Conservation (phyloP, 73 alveolate species). For the Stentor roeselii region DNA sequence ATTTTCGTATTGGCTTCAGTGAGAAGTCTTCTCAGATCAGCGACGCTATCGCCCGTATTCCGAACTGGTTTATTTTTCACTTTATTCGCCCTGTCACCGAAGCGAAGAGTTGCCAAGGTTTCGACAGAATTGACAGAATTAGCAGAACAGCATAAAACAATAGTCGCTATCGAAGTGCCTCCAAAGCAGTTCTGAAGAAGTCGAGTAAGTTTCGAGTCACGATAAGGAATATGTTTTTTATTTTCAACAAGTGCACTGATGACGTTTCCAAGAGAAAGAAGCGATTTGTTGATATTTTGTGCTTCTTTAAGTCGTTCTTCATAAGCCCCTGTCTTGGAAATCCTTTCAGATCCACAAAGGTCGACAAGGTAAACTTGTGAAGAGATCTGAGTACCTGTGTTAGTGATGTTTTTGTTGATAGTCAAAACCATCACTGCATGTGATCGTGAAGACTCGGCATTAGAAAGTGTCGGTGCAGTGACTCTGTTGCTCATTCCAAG, state of each 20-base stretch:
- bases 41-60: constrained; percentile 32
- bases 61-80: constrained; percentile 57
- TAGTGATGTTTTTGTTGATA: constrained; percentile 41
- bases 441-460: constrained; percentile 66
- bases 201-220: constrained; percentile 93
- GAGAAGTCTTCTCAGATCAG: neutral
- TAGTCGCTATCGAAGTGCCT: constrained; percentile 75
- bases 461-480: constrained; percentile 64
- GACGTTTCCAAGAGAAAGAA: constrained; percentile 70
- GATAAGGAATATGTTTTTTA: constrained; percentile 79
- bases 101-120: constrained; percentile 63
- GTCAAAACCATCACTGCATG: constrained; percentile 73
- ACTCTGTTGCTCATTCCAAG: constrained; percentile 63
- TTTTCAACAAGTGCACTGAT: constrained; percentile 52
- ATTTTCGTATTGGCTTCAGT: neutral
- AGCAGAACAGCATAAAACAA: constrained; percentile 60
- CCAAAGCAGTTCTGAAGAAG: constrained; percentile 84
- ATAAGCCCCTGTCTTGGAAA: constrained; percentile 87
- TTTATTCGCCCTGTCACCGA: constrained; percentile 73
- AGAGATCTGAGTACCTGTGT: constrained; percentile 65
- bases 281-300: constrained; percentile 82
- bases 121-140: constrained; percentile 56
- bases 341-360: constrained; percentile 96
- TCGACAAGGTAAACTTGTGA: constrained; percentile 92
- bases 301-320: constrained; percentile 95